These are phyloP conservation scores for Stygiomarasmius scandens DNA, from an alignment of 1,284 basidiomycete species.

Conservation along the genomic window DNA sequence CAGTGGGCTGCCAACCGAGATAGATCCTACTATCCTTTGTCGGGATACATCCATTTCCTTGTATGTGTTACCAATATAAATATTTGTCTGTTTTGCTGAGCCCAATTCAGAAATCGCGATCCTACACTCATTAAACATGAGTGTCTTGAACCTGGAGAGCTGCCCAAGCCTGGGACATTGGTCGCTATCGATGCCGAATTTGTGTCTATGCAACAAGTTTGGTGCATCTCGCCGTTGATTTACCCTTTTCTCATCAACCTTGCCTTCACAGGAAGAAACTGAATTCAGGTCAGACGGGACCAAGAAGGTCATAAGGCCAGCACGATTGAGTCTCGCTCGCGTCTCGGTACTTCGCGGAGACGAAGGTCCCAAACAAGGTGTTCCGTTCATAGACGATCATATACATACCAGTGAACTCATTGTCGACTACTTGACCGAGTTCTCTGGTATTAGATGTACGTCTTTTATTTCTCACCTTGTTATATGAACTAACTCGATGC, in stretches of 20 bases:
- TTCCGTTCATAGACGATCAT: slow-evolving; percentile 97
- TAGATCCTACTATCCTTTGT: slow-evolving; percentile 79
- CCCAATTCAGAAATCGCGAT: slow-evolving; percentile 69
- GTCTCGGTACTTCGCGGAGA: slow-evolving; percentile 93
- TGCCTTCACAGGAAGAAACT: slow-evolving; percentile 75
- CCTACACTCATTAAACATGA: slow-evolving; percentile 77
- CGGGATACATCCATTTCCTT: slow-evolving; percentile 86
- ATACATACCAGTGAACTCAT: slow-evolving; percentile 95
- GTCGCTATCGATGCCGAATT: slow-evolving; percentile 98
- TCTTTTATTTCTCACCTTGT: slow-evolving; percentile 8
- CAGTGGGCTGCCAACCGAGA: slow-evolving; percentile 61
- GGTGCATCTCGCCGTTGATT: slow-evolving; percentile 7
- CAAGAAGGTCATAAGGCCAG: slow-evolving; percentile 89
- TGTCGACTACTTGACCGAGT: slow-evolving; percentile 96
- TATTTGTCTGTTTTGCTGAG: no score
- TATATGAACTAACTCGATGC: slow-evolving; percentile 3
- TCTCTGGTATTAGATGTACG: slow-evolving; percentile 92
- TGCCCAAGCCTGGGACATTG: slow-evolving; percentile 84
- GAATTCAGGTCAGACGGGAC: slow-evolving; percentile 95
- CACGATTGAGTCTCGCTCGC: slow-evolving; percentile 88
- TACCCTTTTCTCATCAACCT: slow-evolving; percentile 9
- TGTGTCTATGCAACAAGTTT: slow-evolving; percentile 90
- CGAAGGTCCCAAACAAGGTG: slow-evolving; percentile 68
- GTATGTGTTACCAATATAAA: slow-evolving; percentile 53
- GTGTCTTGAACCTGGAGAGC: slow-evolving; percentile 71